Evolutionary conservation across 2,329 filamentous ascomycete genomes (phyloP), one percentile per base, ranked within the genome.

Genomic region (Venturia aucupariae): DNA sequence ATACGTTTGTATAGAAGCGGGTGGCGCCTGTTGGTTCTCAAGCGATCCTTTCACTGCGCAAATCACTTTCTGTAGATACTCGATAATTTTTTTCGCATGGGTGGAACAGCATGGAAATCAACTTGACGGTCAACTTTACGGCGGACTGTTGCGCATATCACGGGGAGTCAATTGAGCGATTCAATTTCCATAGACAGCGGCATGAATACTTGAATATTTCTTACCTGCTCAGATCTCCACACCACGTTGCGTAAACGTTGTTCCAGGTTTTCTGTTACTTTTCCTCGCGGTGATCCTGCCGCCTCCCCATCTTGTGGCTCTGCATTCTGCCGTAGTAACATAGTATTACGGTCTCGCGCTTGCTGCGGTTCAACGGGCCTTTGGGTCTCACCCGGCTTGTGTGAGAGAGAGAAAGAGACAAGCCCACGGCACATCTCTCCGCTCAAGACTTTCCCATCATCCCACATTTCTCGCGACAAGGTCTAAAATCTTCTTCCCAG

Each of bases 101-200:
- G 30, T 13, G 51, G 51, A 57, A 57, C 27, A 32, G 51, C 51
- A 57, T 57, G 51, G 15, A 35, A 35, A 13, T 57, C 51, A 13
- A 55, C 27, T 8, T 57, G n/a, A 5, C 15, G 27, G 8, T 57
- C 51, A 13, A 55, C 27, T 8, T 57, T 35, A 5, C 15, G 27
- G 51, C 30, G 27, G 51, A 19, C 4, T 6, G 5, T 57, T 32
- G 48, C 5, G 30, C 51, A 57, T 57, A 57, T 35, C 27, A 35
- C 35, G 48, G 48, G 48, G 48, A 54, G 48, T 32, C 48, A 54
- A 17, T 54, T 19, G 51, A 57, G 51, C 51, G 51, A 57, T 32
- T n/a, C 19, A 19, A 10, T 32, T 35, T 57, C 8, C 15, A 57
- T 57, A 35, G 51, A 38, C 8, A 35, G 30, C 51, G 30, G 51